Evolutionary conservation across 306 rosid genomes (phyloP).

Genomic region (Lupinus albus): DNA sequence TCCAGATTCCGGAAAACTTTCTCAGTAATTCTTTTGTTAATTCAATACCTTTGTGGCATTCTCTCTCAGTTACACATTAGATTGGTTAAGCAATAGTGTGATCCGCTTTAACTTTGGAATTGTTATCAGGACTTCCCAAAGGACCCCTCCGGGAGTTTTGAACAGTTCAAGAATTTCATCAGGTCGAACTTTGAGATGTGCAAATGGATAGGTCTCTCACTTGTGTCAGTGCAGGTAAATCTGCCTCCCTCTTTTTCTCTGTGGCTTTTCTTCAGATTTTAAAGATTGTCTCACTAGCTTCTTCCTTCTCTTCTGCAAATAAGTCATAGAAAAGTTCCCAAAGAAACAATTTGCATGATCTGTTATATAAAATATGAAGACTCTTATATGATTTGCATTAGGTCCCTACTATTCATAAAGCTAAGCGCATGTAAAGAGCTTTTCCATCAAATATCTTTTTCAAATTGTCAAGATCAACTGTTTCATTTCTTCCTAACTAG

Average conservation of each 20-base stretch:
- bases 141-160: slow-evolving; percentile 72
- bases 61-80: slow-evolving; percentile 1
- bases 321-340: slow-evolving; percentile 5
- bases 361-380: background rate
- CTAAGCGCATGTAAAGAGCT: background rate
- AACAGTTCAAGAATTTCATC: slow-evolving; percentile 66
- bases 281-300: slow-evolving; percentile 15
- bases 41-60: slow-evolving; percentile 1
- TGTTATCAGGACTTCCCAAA: slow-evolving; percentile 72
- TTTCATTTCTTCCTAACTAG: slow-evolving; percentile 25
- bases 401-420: slow-evolving; percentile 10
- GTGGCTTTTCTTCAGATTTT: slow-evolving; percentile 10
- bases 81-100: slow-evolving; percentile 30
- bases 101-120: slow-evolving; percentile 34
- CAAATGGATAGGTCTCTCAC: slow-evolving; percentile 71
- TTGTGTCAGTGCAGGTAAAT: slow-evolving; percentile 67
- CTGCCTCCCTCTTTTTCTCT: slow-evolving; percentile 32
- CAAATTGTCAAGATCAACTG: slow-evolving; percentile 7
- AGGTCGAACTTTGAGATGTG: slow-evolving; percentile 66
- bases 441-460: slow-evolving; percentile 21
- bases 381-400: background rate
- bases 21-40: background rate
- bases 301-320: slow-evolving; percentile 10
- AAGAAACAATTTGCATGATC: slow-evolving; percentile 25
- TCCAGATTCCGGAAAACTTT: background rate